Conservation (phyloP, 805 yeast species). For the Suhomyces sp. region DNA sequence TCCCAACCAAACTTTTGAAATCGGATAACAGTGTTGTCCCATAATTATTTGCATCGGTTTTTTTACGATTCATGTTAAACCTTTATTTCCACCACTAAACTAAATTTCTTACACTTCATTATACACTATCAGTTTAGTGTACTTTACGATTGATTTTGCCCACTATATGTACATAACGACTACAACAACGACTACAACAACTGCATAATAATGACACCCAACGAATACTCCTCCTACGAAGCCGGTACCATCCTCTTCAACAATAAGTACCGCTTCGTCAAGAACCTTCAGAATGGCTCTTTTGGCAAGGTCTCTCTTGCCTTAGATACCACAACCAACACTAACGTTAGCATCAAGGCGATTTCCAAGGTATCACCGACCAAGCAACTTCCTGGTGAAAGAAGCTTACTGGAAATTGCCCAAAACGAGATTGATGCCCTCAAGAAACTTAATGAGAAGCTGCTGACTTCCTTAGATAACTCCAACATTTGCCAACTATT, state of each 20-base stretch:
- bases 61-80: no score
- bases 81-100: no score
- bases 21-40: no score
- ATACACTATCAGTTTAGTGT: no score
- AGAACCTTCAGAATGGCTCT: conserved; percentile 55
- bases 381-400: conserved; percentile 15
- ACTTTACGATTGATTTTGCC: no score
- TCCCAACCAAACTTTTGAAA: no score
- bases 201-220: conserved; percentile 2
- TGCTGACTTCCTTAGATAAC: conserved; percentile 19
- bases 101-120: no score
- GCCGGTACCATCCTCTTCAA: conserved; percentile 31
- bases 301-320: conserved; percentile 63
- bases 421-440: conserved; percentile 52
- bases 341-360: conserved; percentile 54
- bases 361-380: conserved; percentile 48
- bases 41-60: no score
- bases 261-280: conserved; percentile 42
- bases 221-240: conserved; percentile 38
- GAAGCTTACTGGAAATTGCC: conserved; percentile 36
- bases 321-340: conserved; percentile 28
- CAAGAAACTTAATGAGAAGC: conserved; percentile 22
- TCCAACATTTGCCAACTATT: conserved; percentile 57
- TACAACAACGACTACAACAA: no score
- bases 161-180: conserved; percentile 6